Evolutionary conservation across 2,329 filamentous ascomycete species (phyloP).

Genomic region (Clarireedia sp.): DNA sequence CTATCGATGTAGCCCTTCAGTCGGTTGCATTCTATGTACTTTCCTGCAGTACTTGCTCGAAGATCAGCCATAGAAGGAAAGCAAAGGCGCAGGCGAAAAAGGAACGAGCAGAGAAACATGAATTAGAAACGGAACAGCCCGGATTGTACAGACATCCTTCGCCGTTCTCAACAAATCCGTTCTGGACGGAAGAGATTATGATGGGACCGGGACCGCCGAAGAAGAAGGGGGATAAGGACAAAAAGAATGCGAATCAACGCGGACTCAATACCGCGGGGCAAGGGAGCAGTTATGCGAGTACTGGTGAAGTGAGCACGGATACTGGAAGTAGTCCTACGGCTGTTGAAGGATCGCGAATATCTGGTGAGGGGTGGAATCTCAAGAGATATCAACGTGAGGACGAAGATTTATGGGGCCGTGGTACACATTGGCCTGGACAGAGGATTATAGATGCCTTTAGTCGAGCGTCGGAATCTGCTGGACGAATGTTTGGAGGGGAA

Average conservation of each 20-base stretch:
- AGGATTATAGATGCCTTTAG: slow-evolving; percentile 39
- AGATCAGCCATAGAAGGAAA: slow-evolving; percentile 61
- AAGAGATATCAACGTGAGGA: slow-evolving; percentile 80
- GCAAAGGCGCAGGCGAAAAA: slow-evolving; percentile 62
- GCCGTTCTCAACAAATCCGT: slow-evolving; percentile 79
- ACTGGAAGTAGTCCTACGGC: slow-evolving; percentile 37
- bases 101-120: slow-evolving; percentile 57
- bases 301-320: slow-evolving; percentile 29
- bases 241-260: slow-evolving; percentile 50
- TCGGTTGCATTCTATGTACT: slow-evolving; percentile 72
- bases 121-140: slow-evolving; percentile 60
- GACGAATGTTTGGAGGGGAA: slow-evolving; percentile 47
- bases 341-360: slow-evolving; percentile 36
- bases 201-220: slow-evolving; percentile 70
- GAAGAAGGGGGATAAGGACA: slow-evolving; percentile 42
- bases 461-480: slow-evolving; percentile 45
- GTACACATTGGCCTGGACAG: slow-evolving; percentile 40
- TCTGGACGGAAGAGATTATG: slow-evolving; percentile 80
- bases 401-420: slow-evolving; percentile 74
- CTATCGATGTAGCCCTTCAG: slow-evolving; percentile 55
- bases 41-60: slow-evolving; percentile 71
- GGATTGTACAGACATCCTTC: slow-evolving; percentile 70
- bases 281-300: slow-evolving; percentile 42
- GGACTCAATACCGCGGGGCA: slow-evolving; percentile 50
- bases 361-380: slow-evolving; percentile 61